Base-by-base conservation (phyloP, 2,329 filamentous ascomycete genomes). In the Xylariaceae sp. region DNA sequence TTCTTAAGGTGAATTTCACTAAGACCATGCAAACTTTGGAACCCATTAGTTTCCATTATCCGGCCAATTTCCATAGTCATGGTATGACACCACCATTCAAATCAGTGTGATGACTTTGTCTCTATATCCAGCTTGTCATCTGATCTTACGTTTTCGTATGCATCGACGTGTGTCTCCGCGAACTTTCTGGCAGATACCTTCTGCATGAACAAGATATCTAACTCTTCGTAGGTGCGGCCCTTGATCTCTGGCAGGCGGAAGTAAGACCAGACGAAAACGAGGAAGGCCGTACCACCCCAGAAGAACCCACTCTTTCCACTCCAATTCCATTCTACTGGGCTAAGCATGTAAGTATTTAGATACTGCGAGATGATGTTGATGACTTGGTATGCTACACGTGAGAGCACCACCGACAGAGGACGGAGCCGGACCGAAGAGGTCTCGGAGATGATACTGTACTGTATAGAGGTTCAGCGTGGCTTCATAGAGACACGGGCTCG, bases 161-260 rank as follows among this genome's bases (percentile, higher is more conserved):
- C 51, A 43, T 75, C 71, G 1, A 76, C 73, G 6, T 73, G 67
- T 1, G 69, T 72, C 23, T 50, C 62, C 1, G 71, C 56, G 50
- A 78, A 80, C 29, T 77, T 72, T 6, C 77, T 71, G 2, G 77
- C 75, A 2, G 74, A 59, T 3, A 75, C 68, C 31, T 65, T 68
- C n/a, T 70, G 70, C 37, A 77, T 74, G 66, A 85, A 85, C 37
- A 86, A 65, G 9, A 79, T 72, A 50, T 84, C 82, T 1, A 85
- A 73, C 68, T 85, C 81, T 62, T 81, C 80, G 41, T 82, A 79
- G 0, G 79, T 80, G 19, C 79, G 74, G 2, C 75, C 78, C 37
- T 78, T 79, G 0, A 80, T 78, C 68, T 85, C 83, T 4, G 80
- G 81, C 6, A 83, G 68, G 17, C 78, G 79, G 65, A 81, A 82